phyloP scores from a whole-genome alignment of 805 yeast genomes.

The Cyberlindnera suaveolens region DNA sequence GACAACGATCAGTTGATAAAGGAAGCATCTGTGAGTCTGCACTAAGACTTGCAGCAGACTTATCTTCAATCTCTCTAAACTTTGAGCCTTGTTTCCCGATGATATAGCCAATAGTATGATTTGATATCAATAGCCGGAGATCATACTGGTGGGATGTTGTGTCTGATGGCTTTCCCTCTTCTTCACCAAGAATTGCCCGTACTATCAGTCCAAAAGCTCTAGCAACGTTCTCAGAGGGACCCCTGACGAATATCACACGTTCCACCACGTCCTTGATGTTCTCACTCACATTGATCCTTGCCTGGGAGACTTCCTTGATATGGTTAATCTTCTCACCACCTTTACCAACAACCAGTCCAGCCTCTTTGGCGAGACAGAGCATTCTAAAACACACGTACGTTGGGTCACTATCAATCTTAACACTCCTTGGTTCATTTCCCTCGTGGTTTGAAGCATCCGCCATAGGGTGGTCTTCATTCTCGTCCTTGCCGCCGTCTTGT shows the following conservation, averaged over 20 bases:
- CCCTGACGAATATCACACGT: conserved; percentile 67
- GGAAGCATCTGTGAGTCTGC: conserved; percentile 73
- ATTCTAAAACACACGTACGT: conserved; percentile 64
- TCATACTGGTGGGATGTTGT: conserved; percentile 47
- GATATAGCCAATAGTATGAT: conserved; percentile 71
- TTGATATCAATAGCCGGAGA: conserved; percentile 64
- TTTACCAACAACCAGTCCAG: conserved; percentile 69
- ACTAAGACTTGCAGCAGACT: conserved; percentile 67
- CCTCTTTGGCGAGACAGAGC: conserved; percentile 71
- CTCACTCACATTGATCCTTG: conserved; percentile 66
- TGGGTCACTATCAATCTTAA: conserved; percentile 32
- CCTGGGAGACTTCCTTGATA: conserved; percentile 56
- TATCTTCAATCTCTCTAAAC: conserved; percentile 76
- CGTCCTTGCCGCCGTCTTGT: conserved; percentile 1
- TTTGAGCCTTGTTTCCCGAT: conserved; percentile 73
- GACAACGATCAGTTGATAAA: conserved; percentile 68
- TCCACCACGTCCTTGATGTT: conserved; percentile 67
- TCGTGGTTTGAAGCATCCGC: conserved; percentile 1
- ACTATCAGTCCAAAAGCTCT: conserved; percentile 73
- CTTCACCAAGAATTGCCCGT: conserved; percentile 60
- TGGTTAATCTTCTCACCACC: conserved; percentile 70
- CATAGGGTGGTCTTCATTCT: conserved; percentile 2
- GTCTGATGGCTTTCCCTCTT: conserved; percentile 56
- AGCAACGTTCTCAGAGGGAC: conserved; percentile 72
- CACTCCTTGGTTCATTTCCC: no score